Percentiles rank a stretch among this genome's conserved stretches.
phyloP scores from a whole-genome alignment of 495 filamentous ascomycete genomes.

The Talaromyces proteolyticus region DNA sequence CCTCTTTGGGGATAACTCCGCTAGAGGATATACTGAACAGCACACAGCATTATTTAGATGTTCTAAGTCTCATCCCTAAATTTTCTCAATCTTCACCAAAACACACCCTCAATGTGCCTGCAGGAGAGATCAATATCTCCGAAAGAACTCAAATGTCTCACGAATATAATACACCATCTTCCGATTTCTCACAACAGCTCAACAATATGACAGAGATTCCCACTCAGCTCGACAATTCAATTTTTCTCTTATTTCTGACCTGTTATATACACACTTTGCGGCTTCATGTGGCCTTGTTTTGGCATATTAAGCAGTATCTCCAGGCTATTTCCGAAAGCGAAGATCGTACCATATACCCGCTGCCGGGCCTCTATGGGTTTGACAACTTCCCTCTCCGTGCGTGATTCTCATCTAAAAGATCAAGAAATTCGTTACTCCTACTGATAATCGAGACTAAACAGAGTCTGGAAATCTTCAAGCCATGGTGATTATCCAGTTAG shows the following conservation, averaged over 20 bases:
- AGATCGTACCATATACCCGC: not conserved
- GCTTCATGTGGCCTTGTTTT: not conserved
- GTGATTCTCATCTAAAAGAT: not conserved
- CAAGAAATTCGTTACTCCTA: not conserved
- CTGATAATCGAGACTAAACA: not conserved
- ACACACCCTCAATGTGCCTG: not conserved
- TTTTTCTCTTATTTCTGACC: not conserved
- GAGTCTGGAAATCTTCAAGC: not conserved
- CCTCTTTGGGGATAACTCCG: not conserved
- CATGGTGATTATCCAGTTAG: not conserved
- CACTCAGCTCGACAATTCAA: not conserved
- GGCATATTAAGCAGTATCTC: not conserved
- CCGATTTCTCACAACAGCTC: not conserved
- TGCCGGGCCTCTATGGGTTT: not conserved
- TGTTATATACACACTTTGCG: not conserved
- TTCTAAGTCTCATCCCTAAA: not conserved
- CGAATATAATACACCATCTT: not conserved
- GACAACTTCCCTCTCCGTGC: not conserved
- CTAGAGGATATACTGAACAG: slow-evolving; percentile 1
- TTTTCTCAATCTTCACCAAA: not conserved
- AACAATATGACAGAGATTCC: not conserved
- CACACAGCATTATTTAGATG: not conserved
- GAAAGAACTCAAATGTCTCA: not conserved
- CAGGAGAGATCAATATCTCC: not conserved
- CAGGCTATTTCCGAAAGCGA: not conserved